phyloP scores from a whole-genome alignment of 345 rosid genomes.

The Leavenworthia alabamica region DNA sequence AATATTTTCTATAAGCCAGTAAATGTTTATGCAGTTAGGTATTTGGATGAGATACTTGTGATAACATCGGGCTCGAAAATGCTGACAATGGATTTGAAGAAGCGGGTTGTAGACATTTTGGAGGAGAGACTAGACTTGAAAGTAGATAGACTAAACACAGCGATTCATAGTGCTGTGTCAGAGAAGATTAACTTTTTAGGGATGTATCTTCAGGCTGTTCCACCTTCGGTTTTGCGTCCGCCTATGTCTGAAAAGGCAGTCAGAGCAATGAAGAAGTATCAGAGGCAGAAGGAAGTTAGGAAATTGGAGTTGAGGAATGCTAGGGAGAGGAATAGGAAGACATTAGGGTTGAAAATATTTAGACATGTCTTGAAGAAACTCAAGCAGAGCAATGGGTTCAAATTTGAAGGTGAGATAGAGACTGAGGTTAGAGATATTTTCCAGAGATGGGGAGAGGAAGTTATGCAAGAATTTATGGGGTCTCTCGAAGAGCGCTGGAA shows the following conservation, averaged over 20 bases:
- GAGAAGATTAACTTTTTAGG: constrained; percentile 78
- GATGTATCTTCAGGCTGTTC: constrained; percentile 86
- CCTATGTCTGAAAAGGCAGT: constrained; percentile 79
- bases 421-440: constrained; percentile 60
- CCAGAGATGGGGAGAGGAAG: constrained; percentile 72
- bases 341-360: constrained; percentile 64
- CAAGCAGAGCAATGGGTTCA: constrained; percentile 52
- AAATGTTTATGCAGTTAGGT: constrained; percentile 69
- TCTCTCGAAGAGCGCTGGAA: constrained; percentile 69
- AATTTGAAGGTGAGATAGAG: constrained; percentile 50
- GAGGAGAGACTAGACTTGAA: constrained; percentile 54
- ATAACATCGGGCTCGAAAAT: constrained; percentile 71
- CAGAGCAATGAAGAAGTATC: constrained; percentile 80
- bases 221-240: constrained; percentile 73
- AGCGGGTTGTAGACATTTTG: constrained; percentile 40
- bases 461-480: constrained; percentile 56
- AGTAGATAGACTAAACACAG: constrained; percentile 56
- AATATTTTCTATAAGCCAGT: constrained; percentile 58
- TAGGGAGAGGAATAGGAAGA: constrained; percentile 74
- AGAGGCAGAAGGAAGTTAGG: constrained; percentile 80
- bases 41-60: constrained; percentile 78
- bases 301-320: constrained; percentile 66
- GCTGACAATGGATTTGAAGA: constrained; percentile 63
- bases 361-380: constrained; percentile 67
- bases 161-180: constrained; percentile 70